These are phyloP conservation scores for Gaertneriomyces semiglobifer DNA, from an alignment of 192 early-diverging fungal genomes.

Conservation along the genomic window DNA sequence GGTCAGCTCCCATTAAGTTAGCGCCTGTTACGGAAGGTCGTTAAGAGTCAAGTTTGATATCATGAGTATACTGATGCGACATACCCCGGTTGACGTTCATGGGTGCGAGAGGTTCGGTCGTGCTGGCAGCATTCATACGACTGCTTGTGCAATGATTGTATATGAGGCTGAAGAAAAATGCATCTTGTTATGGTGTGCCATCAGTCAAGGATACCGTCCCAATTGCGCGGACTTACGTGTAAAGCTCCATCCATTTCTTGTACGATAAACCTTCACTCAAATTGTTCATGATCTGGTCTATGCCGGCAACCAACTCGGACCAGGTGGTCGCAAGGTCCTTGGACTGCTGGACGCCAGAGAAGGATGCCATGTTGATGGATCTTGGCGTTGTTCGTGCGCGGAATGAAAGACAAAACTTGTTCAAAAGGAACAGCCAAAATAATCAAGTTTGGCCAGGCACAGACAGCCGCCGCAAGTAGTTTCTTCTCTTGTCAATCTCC, in stretches of 20 bases:
- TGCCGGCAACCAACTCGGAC: constrained; percentile 68
- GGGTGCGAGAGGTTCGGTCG: constrained; percentile 3
- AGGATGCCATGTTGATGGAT: constrained; percentile 3
- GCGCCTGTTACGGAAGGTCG: constrained; percentile 29
- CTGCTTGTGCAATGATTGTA: constrained; percentile 75
- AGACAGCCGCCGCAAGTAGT: no score
- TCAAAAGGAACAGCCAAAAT: no score
- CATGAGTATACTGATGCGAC: neutral
- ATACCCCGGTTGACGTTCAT: constrained; percentile 31
- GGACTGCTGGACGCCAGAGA: neutral
- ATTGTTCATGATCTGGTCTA: constrained; percentile 76
- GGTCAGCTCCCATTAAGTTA: constrained; percentile 57
- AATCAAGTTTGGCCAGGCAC: no score
- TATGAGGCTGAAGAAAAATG: constrained; percentile 47
- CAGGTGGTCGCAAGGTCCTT: constrained; percentile 61
- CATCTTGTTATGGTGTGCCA: neutral
- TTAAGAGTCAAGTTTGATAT: neutral
- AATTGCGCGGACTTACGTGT: constrained; percentile 68
- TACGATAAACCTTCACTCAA: constrained; percentile 71
- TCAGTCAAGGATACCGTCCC: neutral
- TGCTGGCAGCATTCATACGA: constrained; percentile 28
- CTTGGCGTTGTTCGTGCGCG: no score
- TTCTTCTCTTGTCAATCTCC: no score
- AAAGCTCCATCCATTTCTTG: constrained; percentile 75
- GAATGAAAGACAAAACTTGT: no score